These are phyloP conservation scores for Chrysochromulina parva DNA, from an alignment of 78 protist genomes.

Conservation along the genomic window DNA sequence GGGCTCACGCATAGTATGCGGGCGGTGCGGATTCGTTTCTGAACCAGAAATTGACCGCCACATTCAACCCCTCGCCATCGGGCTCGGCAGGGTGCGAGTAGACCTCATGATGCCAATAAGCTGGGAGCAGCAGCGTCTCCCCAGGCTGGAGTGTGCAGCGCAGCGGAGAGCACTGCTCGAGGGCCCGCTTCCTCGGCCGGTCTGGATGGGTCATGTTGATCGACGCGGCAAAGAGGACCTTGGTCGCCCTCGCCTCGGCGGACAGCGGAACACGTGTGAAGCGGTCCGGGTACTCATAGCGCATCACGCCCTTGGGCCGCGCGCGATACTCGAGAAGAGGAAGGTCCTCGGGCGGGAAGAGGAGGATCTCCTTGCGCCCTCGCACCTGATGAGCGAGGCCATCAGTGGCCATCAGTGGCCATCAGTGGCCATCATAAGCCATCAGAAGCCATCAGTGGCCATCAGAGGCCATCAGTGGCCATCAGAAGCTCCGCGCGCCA, in stretches of 20 bases:
- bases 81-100: neutral
- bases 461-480: too few species aligned
- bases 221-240: neutral
- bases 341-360: neutral
- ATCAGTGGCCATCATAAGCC: too few species aligned
- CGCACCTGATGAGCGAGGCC: neutral
- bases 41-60: neutral
- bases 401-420: too few species aligned
- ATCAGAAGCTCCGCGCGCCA: too few species aligned
- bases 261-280: neutral
- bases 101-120: neutral
- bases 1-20: too few species aligned
- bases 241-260: neutral
- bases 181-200: neutral
- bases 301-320: neutral
- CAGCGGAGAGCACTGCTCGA: neutral
- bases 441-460: too few species aligned
- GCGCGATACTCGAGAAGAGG: neutral
- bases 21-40: neutral
- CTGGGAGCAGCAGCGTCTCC: neutral
- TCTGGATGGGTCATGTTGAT: neutral
- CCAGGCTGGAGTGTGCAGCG: neutral
- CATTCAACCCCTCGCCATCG: neutral
- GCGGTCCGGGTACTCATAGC: neutral
- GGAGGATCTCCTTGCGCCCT: neutral